Percentiles rank a stretch among this genome's conserved stretches.
Conservation (phyloP, 2,329 filamentous ascomycete species). For the Colletotrichum lupini region DNA sequence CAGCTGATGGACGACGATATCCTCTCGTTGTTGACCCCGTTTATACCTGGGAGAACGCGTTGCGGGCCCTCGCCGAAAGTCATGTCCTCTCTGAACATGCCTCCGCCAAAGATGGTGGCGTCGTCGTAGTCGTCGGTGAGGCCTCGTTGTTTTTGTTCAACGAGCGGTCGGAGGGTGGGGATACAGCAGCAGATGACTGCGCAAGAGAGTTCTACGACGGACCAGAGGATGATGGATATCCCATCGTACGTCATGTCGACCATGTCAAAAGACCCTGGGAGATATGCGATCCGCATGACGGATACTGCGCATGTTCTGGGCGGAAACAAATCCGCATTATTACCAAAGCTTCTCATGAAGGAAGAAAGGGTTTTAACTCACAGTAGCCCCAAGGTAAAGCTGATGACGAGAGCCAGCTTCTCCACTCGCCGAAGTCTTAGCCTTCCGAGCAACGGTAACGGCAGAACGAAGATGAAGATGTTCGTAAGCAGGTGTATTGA, state of each 20-base stretch:
- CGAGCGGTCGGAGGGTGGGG: slow-evolving; percentile 48
- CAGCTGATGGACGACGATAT: slow-evolving; percentile 14
- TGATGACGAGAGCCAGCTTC: slow-evolving; percentile 27
- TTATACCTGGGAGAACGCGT: neutral
- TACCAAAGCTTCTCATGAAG: too few species aligned
- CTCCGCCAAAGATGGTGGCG: neutral
- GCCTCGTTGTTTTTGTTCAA: neutral
- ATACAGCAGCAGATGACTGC: slow-evolving; percentile 53
- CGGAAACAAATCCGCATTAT: neutral
- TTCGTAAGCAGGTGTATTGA: slow-evolving; percentile 35
- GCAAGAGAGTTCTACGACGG: slow-evolving; percentile 51
- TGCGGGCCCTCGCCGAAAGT: neutral
- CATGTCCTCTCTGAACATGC: neutral
- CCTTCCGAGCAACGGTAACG: slow-evolving; percentile 24
- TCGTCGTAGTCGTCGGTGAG: neutral
- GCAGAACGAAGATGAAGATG: slow-evolving; percentile 35
- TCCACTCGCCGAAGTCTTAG: slow-evolving; percentile 24
- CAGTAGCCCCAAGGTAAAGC: slow-evolving; percentile 35
- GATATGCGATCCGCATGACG: slow-evolving; percentile 44
- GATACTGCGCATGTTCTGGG: slow-evolving; percentile 29
- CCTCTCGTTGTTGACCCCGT: neutral
- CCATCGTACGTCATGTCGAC: slow-evolving; percentile 47
- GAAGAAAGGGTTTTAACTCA: neutral
- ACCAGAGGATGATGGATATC: slow-evolving; percentile 47
- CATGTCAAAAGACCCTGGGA: slow-evolving; percentile 40